These are phyloP conservation scores for Pythium aristosporum DNA, from an alignment of 352 stramenopile species.

Conservation along the genomic window DNA sequence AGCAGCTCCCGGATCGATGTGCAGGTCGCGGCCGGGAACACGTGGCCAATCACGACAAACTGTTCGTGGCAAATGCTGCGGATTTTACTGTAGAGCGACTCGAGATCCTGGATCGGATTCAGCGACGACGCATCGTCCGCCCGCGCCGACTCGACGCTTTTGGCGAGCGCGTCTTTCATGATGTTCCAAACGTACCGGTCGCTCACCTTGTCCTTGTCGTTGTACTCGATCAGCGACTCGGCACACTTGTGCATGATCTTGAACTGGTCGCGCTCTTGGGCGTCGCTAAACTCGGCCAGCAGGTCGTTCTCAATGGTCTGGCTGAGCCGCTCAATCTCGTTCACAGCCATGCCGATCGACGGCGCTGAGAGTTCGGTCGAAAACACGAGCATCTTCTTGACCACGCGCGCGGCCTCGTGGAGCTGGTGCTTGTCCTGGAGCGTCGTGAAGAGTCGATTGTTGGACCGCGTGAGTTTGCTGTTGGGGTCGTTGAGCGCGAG, in stretches of 20 bases:
- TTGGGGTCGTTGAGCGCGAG: slow-evolving; percentile 67
- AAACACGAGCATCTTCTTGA: slow-evolving; percentile 77
- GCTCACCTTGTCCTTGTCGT: slow-evolving; percentile 78
- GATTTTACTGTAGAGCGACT: slow-evolving; percentile 60
- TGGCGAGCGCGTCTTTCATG: slow-evolving; percentile 67
- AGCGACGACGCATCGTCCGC: slow-evolving; percentile 25
- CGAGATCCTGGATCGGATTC: slow-evolving; percentile 66
- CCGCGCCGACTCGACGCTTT: slow-evolving; percentile 26
- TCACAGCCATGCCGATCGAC: slow-evolving; percentile 49
- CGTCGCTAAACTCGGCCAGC: slow-evolving; percentile 69
- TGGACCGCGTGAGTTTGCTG: slow-evolving; percentile 52
- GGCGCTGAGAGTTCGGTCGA: slow-evolving; percentile 68
- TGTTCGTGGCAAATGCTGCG: slow-evolving; percentile 62
- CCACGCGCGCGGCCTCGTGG: slow-evolving; percentile 60
- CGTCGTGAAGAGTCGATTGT: slow-evolving; percentile 61
- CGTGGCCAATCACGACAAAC: slow-evolving; percentile 59
- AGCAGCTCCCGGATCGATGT: slow-evolving; percentile 62
- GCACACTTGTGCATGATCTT: slow-evolving; percentile 57
- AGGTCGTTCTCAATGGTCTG: slow-evolving; percentile 77
- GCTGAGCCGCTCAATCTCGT: slow-evolving; percentile 71
- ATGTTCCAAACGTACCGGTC: slow-evolving; percentile 87
- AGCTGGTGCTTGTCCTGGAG: slow-evolving; percentile 70
- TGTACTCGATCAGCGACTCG: slow-evolving; percentile 77
- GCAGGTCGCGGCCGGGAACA: slow-evolving; percentile 47
- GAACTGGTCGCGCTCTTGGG: slow-evolving; percentile 56